These are phyloP conservation scores for Lecanicillium sp. DNA, from an alignment of 2,329 filamentous ascomycete species.

Conservation along the genomic window DNA sequence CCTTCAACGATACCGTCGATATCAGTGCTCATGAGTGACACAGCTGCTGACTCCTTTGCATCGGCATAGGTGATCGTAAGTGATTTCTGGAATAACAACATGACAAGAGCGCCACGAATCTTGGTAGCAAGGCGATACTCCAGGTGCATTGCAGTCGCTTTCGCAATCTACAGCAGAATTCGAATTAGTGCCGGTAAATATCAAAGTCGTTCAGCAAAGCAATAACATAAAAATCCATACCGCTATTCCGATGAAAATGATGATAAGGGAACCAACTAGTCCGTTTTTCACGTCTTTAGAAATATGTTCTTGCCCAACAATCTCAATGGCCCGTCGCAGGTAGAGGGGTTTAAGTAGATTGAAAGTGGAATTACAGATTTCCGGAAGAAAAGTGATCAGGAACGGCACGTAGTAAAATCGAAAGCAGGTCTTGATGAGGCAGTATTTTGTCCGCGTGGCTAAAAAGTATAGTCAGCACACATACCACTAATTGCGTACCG, in stretches of 20 bases:
- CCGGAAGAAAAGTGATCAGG: neutral
- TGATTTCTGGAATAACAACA: neutral
- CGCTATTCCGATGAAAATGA: no score
- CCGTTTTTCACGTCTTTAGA: no score
- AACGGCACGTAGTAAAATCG: neutral
- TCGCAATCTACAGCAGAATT: no score
- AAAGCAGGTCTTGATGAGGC: neutral
- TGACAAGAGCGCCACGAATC: neutral
- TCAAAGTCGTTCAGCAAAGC: no score
- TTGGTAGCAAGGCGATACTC: neutral
- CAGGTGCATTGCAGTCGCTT: neutral
- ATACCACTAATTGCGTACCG: no score
- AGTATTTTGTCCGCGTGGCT: neutral
- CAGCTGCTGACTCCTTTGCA: neutral
- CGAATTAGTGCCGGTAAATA: no score
- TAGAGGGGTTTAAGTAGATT: neutral
- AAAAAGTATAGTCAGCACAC: no score
- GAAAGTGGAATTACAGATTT: neutral
- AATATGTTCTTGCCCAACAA: no score
- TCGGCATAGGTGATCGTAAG: neutral
- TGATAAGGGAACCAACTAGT: no score
- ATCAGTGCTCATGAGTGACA: slow-evolving; percentile 3
- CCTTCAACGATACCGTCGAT: neutral
- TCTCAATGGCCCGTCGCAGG: neutral
- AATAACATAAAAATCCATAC: no score